Percentiles rank a stretch among this genome's conserved stretches.
Conservation (phyloP, 768 basidiomycete species). For the Zangia roseola region DNA sequence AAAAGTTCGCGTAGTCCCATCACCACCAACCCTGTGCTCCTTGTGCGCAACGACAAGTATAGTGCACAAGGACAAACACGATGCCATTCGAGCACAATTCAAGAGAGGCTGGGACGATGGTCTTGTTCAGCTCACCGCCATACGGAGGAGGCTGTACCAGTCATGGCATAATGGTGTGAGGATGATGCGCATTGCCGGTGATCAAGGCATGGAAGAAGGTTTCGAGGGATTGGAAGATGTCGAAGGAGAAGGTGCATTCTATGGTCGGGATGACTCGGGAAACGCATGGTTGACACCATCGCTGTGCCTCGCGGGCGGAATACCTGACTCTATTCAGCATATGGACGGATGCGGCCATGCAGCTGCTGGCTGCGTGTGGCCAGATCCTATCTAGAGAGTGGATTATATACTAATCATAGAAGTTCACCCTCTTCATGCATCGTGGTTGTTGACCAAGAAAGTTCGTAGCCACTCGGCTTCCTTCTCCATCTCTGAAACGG, state of each 20-base stretch:
- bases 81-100: slow-evolving; percentile 49
- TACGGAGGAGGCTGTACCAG: slow-evolving; percentile 42
- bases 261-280: slow-evolving; percentile 7
- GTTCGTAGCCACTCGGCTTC: slow-evolving; percentile 69
- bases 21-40: slow-evolving; percentile 46
- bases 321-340: slow-evolving; percentile 27
- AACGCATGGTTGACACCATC: slow-evolving; percentile 26
- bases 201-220: slow-evolving; percentile 30
- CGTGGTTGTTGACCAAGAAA: slow-evolving; percentile 42
- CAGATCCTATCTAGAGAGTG: slow-evolving; percentile 29
- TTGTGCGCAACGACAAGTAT: slow-evolving; percentile 42
- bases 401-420: slow-evolving; percentile 6
- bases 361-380: slow-evolving; percentile 33
- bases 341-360: slow-evolving; percentile 38
- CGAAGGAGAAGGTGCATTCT: slow-evolving; percentile 29
- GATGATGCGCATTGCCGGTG: slow-evolving; percentile 40
- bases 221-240: slow-evolving; percentile 36
- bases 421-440: background rate
- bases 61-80: slow-evolving; percentile 35
- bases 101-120: slow-evolving; percentile 64
- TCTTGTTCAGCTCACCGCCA: slow-evolving; percentile 49
- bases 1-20: slow-evolving; percentile 59
- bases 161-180: slow-evolving; percentile 47
- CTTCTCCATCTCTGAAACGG: slow-evolving; percentile 72
- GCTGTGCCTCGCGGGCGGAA: slow-evolving; percentile 41